Percentiles rank a stretch among this genome's conserved stretches.
These are phyloP conservation scores for Daedalea quercina DNA, from an alignment of 768 basidiomycete genomes.

Conservation along the genomic window DNA sequence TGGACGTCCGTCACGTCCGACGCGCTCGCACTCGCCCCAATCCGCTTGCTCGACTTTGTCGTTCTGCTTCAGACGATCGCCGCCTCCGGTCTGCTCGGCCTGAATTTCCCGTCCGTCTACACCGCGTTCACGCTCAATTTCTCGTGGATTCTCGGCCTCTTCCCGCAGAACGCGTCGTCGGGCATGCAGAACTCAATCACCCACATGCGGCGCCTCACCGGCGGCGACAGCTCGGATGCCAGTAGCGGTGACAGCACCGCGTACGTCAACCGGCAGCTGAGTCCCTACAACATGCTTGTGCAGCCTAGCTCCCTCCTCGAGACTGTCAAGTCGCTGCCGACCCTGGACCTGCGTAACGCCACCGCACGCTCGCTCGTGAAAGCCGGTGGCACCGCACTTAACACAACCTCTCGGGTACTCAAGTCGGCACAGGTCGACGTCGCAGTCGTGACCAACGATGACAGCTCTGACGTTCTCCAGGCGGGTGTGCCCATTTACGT, in stretches of 20 bases:
- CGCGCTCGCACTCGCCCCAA: constrained; percentile 56
- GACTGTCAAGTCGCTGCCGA: constrained; percentile 12
- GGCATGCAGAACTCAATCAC: constrained; percentile 74
- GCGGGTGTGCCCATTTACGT: constrained; percentile 82
- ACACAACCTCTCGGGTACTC: neutral
- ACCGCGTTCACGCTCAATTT: constrained; percentile 81
- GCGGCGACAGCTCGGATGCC: constrained; percentile 62
- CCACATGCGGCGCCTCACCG: constrained; percentile 75
- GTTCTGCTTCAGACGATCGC: constrained; percentile 84
- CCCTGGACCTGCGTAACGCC: constrained; percentile 10
- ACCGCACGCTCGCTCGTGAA: neutral
- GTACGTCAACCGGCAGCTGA: constrained; percentile 74
- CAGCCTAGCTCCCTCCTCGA: constrained; percentile 5
- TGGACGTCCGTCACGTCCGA: constrained; percentile 52
- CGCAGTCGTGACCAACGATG: constrained; percentile 59
- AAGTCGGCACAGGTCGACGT: constrained; percentile 31
- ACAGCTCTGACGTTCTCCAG: constrained; percentile 60
- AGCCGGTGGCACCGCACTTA: neutral
- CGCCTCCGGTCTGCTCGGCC: constrained; percentile 66
- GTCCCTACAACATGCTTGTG: constrained; percentile 57
- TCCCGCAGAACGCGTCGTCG: constrained; percentile 45
- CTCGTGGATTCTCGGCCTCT: constrained; percentile 80
- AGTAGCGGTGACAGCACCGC: constrained; percentile 54
- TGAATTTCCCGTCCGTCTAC: constrained; percentile 87
- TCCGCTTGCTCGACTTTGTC: constrained; percentile 76